phyloP scores from a whole-genome alignment of 345 rosid genomes.

The Linum usitatissimum region DNA sequence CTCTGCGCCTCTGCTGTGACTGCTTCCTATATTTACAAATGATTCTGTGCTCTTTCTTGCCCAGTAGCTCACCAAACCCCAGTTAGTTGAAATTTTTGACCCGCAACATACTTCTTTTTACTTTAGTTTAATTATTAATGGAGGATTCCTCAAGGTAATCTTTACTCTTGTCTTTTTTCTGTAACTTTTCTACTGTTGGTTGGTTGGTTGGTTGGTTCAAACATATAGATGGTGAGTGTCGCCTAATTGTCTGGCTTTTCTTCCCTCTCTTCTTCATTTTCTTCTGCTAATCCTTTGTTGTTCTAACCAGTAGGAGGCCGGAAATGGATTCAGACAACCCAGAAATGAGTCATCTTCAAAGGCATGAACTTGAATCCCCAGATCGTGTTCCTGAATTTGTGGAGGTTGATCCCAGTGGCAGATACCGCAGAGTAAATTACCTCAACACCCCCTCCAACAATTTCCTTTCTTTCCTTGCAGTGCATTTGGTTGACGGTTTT shows the following conservation, averaged over 20 bases:
- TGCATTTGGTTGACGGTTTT: not conserved
- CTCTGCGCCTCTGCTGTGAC: no score
- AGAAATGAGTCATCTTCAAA: not conserved
- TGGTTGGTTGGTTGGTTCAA: not conserved
- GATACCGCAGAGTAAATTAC: constrained; percentile 3
- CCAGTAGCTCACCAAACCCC: no score
- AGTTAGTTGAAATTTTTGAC: no score
- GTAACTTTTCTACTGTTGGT: not conserved
- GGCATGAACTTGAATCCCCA: not conserved
- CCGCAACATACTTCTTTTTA: no score
- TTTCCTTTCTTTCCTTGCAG: not conserved
- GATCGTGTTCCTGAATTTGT: not conserved
- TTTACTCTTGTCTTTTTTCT: no score
- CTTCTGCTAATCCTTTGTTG: not conserved
- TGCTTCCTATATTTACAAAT: no score
- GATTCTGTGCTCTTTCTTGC: no score
- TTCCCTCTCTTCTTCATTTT: not conserved
- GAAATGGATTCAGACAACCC: not conserved
- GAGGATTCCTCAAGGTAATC: no score
- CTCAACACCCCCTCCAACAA: not conserved
- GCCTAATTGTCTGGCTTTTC: not conserved
- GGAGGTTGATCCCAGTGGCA: constrained; percentile 4
- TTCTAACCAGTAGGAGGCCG: not conserved
- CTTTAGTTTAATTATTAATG: no score
- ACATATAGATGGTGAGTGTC: not conserved